Conservation (phyloP, 2,329 filamentous ascomycete genomes). For the Penicillium sp. region DNA sequence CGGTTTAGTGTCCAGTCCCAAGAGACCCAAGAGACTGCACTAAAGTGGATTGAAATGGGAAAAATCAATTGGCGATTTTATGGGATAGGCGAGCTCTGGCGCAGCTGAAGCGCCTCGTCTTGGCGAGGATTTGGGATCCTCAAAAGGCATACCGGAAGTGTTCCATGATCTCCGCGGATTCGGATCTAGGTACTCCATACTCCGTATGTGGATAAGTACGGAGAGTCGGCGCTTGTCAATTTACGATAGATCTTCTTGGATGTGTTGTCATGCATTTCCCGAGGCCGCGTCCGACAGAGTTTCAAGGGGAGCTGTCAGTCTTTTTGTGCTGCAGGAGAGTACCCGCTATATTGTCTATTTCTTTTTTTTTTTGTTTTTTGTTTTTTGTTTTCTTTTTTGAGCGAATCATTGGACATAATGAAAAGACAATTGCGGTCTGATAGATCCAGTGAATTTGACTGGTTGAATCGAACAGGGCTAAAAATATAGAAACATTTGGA, state of each 20-base stretch:
- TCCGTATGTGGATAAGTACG: background rate
- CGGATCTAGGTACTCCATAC: background rate
- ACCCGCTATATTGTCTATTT: background rate
- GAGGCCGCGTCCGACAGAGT: background rate
- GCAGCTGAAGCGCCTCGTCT: conserved; percentile 4
- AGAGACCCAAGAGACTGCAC: background rate
- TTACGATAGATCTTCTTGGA: conserved; percentile 4
- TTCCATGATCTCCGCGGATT: background rate
- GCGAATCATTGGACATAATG: conserved; percentile 15
- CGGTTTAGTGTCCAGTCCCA: conserved; percentile 1
- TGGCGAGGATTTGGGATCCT: background rate
- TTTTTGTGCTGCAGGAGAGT: background rate
- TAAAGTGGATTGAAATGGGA: background rate
- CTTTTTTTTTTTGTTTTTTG: background rate
- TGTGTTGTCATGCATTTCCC: background rate
- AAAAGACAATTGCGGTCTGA: conserved; percentile 19
- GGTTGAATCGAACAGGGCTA: conserved; percentile 5
- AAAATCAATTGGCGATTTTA: background rate
- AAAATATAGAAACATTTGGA: background rate
- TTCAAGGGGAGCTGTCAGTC: conserved; percentile 6
- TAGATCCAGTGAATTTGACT: conserved; percentile 21
- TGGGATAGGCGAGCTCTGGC: background rate
- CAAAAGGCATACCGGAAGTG: background rate
- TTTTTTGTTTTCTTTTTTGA: background rate
- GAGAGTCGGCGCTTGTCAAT: background rate